Conservation (phyloP, 192 early-diverging fungal genomes). For the Entomortierella chlamydospora region DNA sequence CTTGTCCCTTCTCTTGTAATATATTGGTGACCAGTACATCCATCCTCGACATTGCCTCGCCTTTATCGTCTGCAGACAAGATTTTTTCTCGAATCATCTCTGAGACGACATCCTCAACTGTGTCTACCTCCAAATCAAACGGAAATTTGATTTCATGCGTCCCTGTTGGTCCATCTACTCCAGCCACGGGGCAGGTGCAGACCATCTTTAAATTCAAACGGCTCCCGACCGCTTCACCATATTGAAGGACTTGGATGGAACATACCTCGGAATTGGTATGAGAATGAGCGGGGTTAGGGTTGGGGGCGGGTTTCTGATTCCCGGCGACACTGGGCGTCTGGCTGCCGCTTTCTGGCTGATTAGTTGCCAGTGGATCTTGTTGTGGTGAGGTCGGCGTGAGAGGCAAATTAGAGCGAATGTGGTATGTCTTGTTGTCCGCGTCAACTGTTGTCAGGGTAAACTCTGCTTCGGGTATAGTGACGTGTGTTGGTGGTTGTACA, state of each 20-base stretch:
- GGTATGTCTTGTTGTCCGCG: constrained; percentile 56
- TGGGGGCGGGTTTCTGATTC: constrained; percentile 20
- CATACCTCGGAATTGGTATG: constrained; percentile 60
- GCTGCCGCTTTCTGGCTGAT: neutral
- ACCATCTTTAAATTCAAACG: constrained; percentile 48
- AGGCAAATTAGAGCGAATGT: constrained; percentile 48
- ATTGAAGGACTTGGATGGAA: constrained; percentile 61
- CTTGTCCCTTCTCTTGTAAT: neutral
- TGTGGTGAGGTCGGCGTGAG: constrained; percentile 35
- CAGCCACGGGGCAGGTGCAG: constrained; percentile 51
- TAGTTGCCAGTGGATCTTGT: neutral
- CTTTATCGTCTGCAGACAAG: constrained; percentile 39
- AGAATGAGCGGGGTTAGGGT: constrained; percentile 53
- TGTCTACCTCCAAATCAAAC: constrained; percentile 73
- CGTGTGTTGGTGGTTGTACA: constrained; percentile 10
- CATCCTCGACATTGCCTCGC: constrained; percentile 43
- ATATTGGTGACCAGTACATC: constrained; percentile 40
- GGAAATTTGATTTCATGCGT: constrained; percentile 78
- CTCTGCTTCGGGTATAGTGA: constrained; percentile 39
- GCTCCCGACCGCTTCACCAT: constrained; percentile 58
- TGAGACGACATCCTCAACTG: constrained; percentile 76
- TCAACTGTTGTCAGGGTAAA: constrained; percentile 49
- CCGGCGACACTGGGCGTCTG: neutral
- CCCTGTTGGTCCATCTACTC: constrained; percentile 36
- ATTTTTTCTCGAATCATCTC: constrained; percentile 68